Evolutionary conservation across 495 filamentous ascomycete genomes (phyloP).

Genomic region (Trichoderma virens): DNA sequence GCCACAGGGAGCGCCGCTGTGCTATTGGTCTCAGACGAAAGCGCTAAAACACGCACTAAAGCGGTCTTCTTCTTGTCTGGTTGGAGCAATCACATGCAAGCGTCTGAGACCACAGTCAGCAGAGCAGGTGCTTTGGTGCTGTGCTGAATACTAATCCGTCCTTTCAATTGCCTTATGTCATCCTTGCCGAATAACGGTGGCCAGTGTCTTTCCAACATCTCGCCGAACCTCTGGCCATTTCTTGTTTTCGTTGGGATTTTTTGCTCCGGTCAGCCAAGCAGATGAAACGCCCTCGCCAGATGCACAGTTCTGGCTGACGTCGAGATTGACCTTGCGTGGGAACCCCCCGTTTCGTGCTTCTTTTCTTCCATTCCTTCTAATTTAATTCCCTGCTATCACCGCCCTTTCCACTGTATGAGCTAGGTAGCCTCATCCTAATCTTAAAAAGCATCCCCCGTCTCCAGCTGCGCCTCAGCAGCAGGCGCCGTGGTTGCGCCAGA

Average conservation of each 20-base stretch:
- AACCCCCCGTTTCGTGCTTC: neutral
- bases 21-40: no score
- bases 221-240: neutral
- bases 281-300: neutral
- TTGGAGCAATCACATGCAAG: neutral
- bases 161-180: slow-evolving; percentile 5
- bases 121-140: neutral
- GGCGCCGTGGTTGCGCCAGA: neutral
- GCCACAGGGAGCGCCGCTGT: neutral
- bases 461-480: neutral
- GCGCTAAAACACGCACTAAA: no score
- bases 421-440: neutral
- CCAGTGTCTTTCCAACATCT: neutral
- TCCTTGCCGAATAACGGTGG: neutral
- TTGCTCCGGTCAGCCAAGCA: neutral
- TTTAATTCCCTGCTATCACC: neutral
- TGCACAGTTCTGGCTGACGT: neutral
- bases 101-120: no score
- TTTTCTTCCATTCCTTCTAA: neutral
- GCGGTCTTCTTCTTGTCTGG: neutral
- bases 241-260: neutral
- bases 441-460: neutral
- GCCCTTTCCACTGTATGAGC: neutral
- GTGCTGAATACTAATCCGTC: neutral
- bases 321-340: neutral